Base-by-base conservation (phyloP, 2,329 filamentous ascomycete genomes). In the Penicillium sp. region DNA sequence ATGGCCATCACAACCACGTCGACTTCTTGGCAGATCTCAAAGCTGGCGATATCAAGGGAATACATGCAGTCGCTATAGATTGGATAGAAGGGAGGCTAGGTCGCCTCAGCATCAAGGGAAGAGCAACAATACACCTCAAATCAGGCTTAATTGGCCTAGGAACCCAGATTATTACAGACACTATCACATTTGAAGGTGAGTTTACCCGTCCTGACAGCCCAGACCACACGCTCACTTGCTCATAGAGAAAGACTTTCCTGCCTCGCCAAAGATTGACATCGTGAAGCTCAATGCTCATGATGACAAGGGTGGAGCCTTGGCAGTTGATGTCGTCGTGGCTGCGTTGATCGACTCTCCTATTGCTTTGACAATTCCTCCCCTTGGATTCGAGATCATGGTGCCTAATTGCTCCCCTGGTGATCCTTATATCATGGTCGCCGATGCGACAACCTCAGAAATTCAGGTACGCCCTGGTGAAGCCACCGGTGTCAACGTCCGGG, bases 331-430 rank as follows among this genome's bases (percentile, higher is more conserved):
- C 26, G 84, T 88, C 31, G 70, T 96, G 26, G 78, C 81, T 12
- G 79, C 90, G 24, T 78, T 82, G 64, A 95, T 97, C 70, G 78
- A 85, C 48, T 95, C 90, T 65, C 90, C 91, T 0, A 71, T 99
- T 46, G 82, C 86, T 53, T 76, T 96, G 48, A 81, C 84, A 21
- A 77, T 96, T 18, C 94, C 94, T 12, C 79, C 87, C 34, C 84
- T 97, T 52, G 85, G 84, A 0, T 96, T 97, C 66, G 86, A 92
- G 57, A 84, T 97, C 28, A 78, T 96, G 43, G 86, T 97, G 6
- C 86, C 90, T 41, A 90, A 90, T 56, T 99, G 94, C 72, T 79
- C 82, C 24, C 77, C 82, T 4, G 76, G 83, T 21, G 85, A 94
- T 51, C 82, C 86, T 3, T 85, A 86, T 57, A 94, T 99, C 63